These are phyloP conservation scores for Nyctanthes arbortristis DNA, from an alignment of 257 asterid species.

Conservation along the genomic window DNA sequence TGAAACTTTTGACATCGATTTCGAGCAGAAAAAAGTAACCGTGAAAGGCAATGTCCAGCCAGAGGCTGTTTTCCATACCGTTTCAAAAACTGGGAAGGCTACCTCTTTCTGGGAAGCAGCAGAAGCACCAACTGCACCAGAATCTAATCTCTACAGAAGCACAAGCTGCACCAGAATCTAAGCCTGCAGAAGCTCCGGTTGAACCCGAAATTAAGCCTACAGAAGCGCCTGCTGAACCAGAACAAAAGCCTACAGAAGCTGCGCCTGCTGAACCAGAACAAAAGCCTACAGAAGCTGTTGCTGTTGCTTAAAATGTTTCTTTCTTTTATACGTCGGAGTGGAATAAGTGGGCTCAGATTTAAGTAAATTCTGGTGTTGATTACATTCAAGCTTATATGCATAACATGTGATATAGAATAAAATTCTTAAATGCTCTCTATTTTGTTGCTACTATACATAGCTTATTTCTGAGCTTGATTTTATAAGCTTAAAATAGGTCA, in stretches of 20 bases:
- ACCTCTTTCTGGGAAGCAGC: constrained; percentile 80
- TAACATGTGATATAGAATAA: neutral
- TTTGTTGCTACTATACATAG: too few relatives aligned
- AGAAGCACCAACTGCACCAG: constrained; percentile 22
- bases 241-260: neutral
- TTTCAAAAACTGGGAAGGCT: constrained; percentile 87
- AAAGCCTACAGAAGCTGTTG: neutral
- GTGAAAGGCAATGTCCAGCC: constrained; percentile 78
- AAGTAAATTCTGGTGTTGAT: neutral
- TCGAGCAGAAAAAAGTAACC: constrained; percentile 81
- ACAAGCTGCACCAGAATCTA: constrained; percentile 22
- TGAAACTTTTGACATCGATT: constrained; percentile 72
- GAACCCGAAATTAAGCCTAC: constrained; percentile 40
- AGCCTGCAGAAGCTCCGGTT: constrained; percentile 6
- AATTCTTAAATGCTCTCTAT: too few relatives aligned
- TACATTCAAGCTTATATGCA: neutral
- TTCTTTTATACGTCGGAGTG: neutral
- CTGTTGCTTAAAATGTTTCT: neutral
- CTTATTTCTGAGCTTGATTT: too few relatives aligned
- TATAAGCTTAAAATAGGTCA: too few relatives aligned
- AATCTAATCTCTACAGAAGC: constrained; percentile 14
- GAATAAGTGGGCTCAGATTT: neutral
- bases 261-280: neutral
- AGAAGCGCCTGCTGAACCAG: constrained; percentile 30
- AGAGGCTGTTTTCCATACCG: constrained; percentile 77